Evolutionary conservation across 1,139 yeast genomes (phyloP).

Genomic region (Saccharomyces hybrid): DNA sequence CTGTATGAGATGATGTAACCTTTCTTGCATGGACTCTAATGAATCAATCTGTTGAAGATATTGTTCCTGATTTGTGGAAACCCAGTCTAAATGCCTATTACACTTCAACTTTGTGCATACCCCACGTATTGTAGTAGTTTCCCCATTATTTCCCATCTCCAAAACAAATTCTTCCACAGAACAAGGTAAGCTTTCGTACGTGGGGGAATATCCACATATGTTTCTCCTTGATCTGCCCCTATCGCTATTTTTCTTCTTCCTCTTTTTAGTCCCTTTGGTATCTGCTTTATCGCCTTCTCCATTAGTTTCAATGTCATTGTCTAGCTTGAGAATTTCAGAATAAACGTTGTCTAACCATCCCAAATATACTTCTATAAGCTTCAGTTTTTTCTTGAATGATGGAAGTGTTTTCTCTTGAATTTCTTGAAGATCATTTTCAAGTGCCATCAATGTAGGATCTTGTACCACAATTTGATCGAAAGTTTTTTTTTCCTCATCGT

Average conservation of each 20-base stretch:
- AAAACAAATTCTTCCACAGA: constrained; percentile 16
- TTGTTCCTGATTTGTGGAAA: constrained; percentile 18
- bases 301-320: constrained; percentile 8
- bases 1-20: constrained; percentile 20
- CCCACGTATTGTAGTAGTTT: constrained; percentile 11
- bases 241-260: constrained; percentile 11
- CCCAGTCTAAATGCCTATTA: constrained; percentile 28
- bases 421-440: constrained; percentile 16
- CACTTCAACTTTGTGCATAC: constrained; percentile 27
- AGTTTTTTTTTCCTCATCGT: constrained; percentile 26
- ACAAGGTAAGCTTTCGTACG: constrained; percentile 11
- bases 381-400: constrained; percentile 14
- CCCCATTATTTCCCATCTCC: constrained; percentile 9
- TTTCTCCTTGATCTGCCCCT: constrained; percentile 9
- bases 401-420: constrained; percentile 14
- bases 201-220: constrained; percentile 25
- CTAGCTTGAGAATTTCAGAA: constrained; percentile 12
- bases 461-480: constrained; percentile 23
- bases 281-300: constrained; percentile 15
- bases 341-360: constrained; percentile 27
- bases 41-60: constrained; percentile 20
- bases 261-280: constrained; percentile 11
- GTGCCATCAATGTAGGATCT: constrained; percentile 20
- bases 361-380: constrained; percentile 22
- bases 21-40: constrained; percentile 20